Evolutionary conservation across 1,284 basidiomycete species (phyloP).

Genomic region (Pyrrhoderma noxium): DNA sequence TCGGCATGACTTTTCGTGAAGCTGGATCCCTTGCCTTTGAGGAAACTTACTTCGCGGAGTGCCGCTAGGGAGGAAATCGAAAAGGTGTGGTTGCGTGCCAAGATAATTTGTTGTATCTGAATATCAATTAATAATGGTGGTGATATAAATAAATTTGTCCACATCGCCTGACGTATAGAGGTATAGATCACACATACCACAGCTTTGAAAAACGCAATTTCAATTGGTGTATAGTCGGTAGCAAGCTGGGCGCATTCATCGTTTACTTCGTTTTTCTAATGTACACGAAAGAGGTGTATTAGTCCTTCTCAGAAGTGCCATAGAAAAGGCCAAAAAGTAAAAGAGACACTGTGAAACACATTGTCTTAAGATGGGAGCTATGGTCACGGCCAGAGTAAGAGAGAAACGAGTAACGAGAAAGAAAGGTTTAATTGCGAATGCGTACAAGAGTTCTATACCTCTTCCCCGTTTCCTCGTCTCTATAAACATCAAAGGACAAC

Average conservation of each 20-base stretch:
- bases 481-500: conserved; percentile 56
- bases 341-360: no score
- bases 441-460: conserved; percentile 61
- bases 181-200: no score
- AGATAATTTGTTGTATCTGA: conserved; percentile 85
- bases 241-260: conserved; percentile 78
- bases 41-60: conserved; percentile 55
- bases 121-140: no score
- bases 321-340: no score
- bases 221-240: conserved; percentile 68
- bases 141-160: no score
- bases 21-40: conserved; percentile 47
- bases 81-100: conserved; percentile 65
- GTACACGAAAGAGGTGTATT: no score
- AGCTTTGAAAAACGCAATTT: conserved; percentile 77
- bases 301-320: no score
- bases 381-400: conserved; percentile 6
- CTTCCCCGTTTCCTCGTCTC: conserved; percentile 57
- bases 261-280: conserved; percentile 66
- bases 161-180: no score
- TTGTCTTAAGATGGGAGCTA: no score
- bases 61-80: conserved; percentile 73
- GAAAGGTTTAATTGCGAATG: background rate
- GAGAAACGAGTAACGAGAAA: no score
- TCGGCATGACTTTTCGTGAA: conserved; percentile 76